These are phyloP conservation scores for Conticribra weissflogii DNA, from an alignment of 108 stramenopile genomes.

Conservation along the genomic window DNA sequence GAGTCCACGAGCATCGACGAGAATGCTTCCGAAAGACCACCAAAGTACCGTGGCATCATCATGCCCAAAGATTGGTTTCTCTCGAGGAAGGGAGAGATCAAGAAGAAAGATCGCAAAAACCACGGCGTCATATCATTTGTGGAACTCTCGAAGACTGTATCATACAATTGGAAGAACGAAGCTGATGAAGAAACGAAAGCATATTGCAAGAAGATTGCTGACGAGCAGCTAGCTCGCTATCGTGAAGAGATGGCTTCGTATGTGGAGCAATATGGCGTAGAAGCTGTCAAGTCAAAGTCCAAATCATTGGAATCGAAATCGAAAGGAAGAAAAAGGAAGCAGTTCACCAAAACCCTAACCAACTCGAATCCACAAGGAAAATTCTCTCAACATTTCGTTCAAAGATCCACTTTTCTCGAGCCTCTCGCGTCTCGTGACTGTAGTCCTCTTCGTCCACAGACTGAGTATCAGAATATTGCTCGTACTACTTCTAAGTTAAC, in stretches of 20 bases:
- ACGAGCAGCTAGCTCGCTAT: not conserved
- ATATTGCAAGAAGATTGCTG: not conserved
- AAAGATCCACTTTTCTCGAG: too few species aligned
- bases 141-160: not conserved
- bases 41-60: not conserved
- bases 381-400: too few species aligned
- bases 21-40: not conserved
- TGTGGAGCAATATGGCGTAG: not conserved
- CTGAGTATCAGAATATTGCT: too few species aligned
- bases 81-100: not conserved
- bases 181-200: not conserved
- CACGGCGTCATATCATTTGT: not conserved
- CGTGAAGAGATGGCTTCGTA: not conserved
- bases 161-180: not conserved
- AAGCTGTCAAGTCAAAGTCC: too few species aligned
- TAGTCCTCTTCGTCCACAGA: too few species aligned
- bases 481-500: too few species aligned
- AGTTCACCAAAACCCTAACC: too few species aligned
- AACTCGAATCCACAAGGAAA: too few species aligned
- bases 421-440: too few species aligned
- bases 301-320: too few species aligned
- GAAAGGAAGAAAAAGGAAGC: too few species aligned
- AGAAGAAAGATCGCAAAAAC: not conserved
- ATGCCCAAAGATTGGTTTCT: not conserved
- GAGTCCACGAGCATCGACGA: not conserved